These are phyloP conservation scores for Chrysoporthe cubensis DNA, from an alignment of 2,329 filamentous ascomycete genomes.

Conservation along the genomic window DNA sequence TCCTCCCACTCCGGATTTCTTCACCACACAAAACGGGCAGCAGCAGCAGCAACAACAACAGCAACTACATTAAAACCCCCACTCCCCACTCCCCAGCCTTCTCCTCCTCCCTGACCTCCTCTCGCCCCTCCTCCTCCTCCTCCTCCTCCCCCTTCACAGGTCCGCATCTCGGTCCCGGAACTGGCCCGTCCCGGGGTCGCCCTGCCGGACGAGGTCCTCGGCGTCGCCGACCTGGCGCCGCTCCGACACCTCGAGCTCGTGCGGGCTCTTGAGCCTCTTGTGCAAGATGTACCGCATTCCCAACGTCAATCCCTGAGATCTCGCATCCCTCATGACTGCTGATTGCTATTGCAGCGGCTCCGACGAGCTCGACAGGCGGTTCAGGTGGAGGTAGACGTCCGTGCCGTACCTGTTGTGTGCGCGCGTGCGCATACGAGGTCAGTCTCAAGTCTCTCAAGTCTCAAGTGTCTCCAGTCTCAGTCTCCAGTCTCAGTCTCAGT, in stretches of 20 bases:
- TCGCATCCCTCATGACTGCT: conserved; percentile 81
- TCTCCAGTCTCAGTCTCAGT: no score
- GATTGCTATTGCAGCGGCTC: conserved; percentile 94
- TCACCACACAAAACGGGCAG: no score
- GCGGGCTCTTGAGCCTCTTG: conserved; percentile 65
- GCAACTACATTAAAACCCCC: not conserved
- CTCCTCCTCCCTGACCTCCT: not conserved
- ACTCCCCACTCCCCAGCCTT: no score
- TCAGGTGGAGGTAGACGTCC: conserved; percentile 97
- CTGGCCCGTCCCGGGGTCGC: conserved; percentile 24
- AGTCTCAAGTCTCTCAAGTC: conserved; percentile 27
- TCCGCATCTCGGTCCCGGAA: conserved; percentile 33
- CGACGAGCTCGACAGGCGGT: conserved; percentile 91
- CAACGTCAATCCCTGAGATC: conserved; percentile 68
- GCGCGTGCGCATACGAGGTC: conserved; percentile 14
- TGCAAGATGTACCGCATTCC: conserved; percentile 54
- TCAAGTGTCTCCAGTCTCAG: no score
- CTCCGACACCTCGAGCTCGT: conserved; percentile 73
- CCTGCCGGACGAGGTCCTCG: conserved; percentile 71
- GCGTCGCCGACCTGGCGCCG: conserved; percentile 89
- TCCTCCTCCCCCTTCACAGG: conserved; percentile 35
- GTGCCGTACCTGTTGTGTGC: conserved; percentile 73
- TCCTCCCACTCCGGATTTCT: no score
- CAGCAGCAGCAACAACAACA: not conserved
- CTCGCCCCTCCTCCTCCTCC: not conserved